A percentile compares a stretch with the other conserved stretches of the same genome.
Conservation (phyloP, 2,329 filamentous ascomycete genomes). For the Arthrobotrys conoides region DNA sequence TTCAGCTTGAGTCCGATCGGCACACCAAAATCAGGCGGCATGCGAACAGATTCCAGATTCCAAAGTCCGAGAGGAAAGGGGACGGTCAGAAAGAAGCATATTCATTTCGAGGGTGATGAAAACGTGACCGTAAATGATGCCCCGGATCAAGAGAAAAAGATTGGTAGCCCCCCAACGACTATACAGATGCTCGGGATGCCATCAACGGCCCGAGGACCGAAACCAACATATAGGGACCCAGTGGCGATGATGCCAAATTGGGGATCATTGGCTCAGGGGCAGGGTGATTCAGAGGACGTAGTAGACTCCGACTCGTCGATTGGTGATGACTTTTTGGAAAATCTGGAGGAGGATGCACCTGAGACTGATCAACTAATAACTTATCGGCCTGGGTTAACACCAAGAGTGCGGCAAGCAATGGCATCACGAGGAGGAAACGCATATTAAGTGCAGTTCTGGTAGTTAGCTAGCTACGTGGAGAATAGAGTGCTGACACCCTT, state of each 20-base stretch:
- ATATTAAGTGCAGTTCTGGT: no score
- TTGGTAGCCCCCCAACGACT: background rate
- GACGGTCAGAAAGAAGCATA: background rate
- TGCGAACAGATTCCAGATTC: conserved; percentile 20
- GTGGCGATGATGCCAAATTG: background rate
- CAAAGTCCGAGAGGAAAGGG: conserved; percentile 21
- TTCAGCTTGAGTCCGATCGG: conserved; percentile 5
- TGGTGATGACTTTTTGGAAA: conserved; percentile 5
- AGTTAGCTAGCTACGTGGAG: no score
- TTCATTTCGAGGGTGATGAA: conserved; percentile 24
- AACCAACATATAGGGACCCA: background rate
- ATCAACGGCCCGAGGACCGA: conserved; percentile 14
- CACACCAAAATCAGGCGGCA: conserved; percentile 32
- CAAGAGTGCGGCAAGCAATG: conserved; percentile 24
- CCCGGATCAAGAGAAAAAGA: background rate
- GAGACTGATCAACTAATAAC: background rate
- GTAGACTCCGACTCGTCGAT: conserved; percentile 7
- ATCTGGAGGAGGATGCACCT: conserved; percentile 14
- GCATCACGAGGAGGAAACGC: background rate
- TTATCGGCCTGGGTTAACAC: conserved; percentile 13
- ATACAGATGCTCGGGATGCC: conserved; percentile 21
- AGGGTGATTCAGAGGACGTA: background rate
- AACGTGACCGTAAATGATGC: background rate
- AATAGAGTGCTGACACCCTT: no score
- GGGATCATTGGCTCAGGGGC: background rate